Evolutionary conservation across 495 filamentous ascomycete species (phyloP).

Genomic region (Aspergillus kassunensis): DNA sequence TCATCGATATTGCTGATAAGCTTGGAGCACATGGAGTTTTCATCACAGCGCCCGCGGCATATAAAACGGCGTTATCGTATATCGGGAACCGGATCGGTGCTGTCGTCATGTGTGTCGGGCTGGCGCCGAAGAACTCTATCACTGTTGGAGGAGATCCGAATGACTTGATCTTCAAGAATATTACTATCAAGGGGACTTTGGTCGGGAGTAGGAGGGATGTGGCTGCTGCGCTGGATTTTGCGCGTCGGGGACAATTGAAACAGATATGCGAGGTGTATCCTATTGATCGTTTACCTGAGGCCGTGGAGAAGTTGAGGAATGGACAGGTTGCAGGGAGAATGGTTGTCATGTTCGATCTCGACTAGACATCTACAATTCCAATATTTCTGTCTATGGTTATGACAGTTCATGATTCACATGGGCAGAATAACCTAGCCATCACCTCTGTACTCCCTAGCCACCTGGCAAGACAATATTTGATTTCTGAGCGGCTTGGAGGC

Average conservation of each 20-base stretch:
- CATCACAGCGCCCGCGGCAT: conserved; percentile 42
- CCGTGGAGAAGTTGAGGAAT: conserved; percentile 33
- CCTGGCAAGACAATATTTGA: too few species aligned
- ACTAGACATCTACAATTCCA: too few species aligned
- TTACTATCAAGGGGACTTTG: conserved; percentile 43
- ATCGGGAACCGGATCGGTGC: conserved; percentile 29
- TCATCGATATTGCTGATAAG: conserved; percentile 38
- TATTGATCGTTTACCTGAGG: conserved; percentile 33
- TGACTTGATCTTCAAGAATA: conserved; percentile 39
- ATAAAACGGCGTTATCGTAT: conserved; percentile 10
- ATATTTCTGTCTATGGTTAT: too few species aligned
- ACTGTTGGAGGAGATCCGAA: conserved; percentile 39
- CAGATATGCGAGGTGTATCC: conserved; percentile 41
- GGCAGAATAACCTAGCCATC: too few species aligned
- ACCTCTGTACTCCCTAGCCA: too few species aligned
- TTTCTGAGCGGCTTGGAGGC: too few species aligned
- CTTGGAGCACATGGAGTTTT: conserved; percentile 46
- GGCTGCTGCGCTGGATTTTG: conserved; percentile 42
- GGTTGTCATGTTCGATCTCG: conserved; percentile 26
- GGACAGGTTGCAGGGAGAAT: conserved; percentile 46
- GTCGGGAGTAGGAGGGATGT: conserved; percentile 46
- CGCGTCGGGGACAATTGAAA: conserved; percentile 39
- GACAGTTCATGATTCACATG: too few species aligned
- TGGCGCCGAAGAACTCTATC: conserved; percentile 27
- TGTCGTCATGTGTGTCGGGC: conserved; percentile 3